A percentile compares a stretch with the other conserved stretches of the same genome.
These are phyloP conservation scores for Chlamydomonas sp. DNA, from an alignment of 139 green algal genomes.

Conservation along the genomic window DNA sequence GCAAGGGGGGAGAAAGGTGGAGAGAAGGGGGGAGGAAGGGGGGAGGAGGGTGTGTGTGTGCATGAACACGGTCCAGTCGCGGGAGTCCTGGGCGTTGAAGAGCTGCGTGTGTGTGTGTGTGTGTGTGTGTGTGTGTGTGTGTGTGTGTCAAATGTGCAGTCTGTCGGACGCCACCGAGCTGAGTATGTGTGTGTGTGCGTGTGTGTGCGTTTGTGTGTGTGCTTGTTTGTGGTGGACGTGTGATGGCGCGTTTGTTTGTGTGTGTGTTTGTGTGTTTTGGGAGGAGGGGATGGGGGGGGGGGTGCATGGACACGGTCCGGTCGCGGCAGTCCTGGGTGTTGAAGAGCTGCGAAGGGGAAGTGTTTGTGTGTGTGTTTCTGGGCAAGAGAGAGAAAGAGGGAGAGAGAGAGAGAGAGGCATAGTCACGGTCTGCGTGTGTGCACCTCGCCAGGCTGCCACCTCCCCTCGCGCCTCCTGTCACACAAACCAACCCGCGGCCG, in stretches of 20 bases:
- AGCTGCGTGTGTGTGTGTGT: neutral
- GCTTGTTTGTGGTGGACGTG: neutral
- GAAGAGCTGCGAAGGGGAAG: no score
- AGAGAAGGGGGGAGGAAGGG: no score
- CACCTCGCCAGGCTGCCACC: constrained; percentile 36
- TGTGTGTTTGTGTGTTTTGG: constrained; percentile 15
- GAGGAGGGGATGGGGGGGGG: constrained; percentile 18
- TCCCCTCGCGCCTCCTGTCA: no score
- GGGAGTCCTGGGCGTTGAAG: constrained; percentile 16
- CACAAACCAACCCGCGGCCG: no score
- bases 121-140: constrained; percentile 18
- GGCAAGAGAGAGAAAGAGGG: no score
- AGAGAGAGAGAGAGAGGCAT: no score
- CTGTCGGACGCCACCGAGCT: constrained; percentile 17
- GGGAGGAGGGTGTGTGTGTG: no score
- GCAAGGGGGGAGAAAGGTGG: no score
- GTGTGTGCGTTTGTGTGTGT: constrained; percentile 41
- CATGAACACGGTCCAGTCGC: constrained; percentile 39
- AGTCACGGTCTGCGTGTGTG: no score
- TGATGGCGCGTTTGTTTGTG: constrained; percentile 13
- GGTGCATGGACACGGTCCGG: constrained; percentile 31
- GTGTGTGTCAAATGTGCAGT: constrained; percentile 26
- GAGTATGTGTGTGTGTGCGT: neutral
- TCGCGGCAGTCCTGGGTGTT: constrained; percentile 18
- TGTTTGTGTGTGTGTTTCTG: no score